A percentile compares a stretch with the other conserved stretches of the same genome.
These are phyloP conservation scores for Podospora comata DNA, from an alignment of 495 filamentous ascomycete species.

Conservation along the genomic window DNA sequence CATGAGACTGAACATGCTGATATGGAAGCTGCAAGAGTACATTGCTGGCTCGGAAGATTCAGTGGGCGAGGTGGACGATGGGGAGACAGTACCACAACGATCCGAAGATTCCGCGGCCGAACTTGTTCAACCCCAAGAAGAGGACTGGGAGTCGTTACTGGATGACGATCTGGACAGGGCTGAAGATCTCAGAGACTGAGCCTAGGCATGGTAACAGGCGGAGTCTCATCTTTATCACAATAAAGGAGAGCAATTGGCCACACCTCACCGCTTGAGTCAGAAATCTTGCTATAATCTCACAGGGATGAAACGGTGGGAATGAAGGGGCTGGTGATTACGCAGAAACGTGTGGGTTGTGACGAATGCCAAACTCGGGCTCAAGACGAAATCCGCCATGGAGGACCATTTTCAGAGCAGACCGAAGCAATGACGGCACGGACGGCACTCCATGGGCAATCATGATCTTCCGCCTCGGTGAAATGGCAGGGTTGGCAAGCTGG, in stretches of 20 bases:
- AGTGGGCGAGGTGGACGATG: not conserved
- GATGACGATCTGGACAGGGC: not conserved
- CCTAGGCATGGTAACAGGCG: not conserved
- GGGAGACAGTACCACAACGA: not conserved
- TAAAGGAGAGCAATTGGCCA: not conserved
- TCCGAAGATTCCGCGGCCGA: not conserved
- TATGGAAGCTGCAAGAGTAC: conserved; percentile 71
- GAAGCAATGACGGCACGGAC: not conserved
- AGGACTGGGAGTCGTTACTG: not conserved
- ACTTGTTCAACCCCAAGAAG: not conserved
- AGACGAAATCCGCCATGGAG: not conserved
- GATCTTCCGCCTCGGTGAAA: not conserved
- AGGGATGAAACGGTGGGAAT: not conserved
- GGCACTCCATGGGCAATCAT: not conserved
- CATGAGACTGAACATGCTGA: conserved; percentile 48
- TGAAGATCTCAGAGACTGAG: not conserved
- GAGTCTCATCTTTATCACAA: not conserved
- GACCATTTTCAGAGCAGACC: not conserved
- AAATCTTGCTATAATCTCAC: not conserved
- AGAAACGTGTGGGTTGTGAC: not conserved
- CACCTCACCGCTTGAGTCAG: not conserved
- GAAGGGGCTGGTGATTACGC: not conserved
- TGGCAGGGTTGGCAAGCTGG: not conserved
- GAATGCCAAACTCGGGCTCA: not conserved
- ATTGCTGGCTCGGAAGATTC: conserved; percentile 29